Conservation (phyloP, 192 early-diverging fungal genomes). For the Phycomyces blakesleeanus region DNA sequence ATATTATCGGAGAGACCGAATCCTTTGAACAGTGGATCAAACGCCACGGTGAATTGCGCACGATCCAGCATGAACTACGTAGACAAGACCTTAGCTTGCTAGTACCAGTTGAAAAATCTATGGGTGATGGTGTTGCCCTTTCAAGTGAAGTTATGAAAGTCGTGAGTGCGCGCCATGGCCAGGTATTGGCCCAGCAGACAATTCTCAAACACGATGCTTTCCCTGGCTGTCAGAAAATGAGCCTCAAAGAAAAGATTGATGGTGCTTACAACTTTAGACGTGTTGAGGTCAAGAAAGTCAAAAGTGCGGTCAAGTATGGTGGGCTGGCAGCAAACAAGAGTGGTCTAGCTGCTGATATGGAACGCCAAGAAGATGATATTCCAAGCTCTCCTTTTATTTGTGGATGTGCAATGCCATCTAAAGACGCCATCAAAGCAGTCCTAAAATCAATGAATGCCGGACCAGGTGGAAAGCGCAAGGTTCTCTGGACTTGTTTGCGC, state of each 20-base stretch:
- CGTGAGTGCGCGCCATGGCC: conserved; percentile 45
- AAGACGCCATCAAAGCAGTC: conserved; percentile 50
- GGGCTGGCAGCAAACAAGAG: not conserved
- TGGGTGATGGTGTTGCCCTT: conserved; percentile 59
- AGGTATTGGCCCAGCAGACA: conserved; percentile 52
- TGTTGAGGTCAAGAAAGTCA: conserved; percentile 34
- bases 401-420: conserved; percentile 63
- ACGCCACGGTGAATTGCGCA: conserved; percentile 48
- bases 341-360: conserved; percentile 24
- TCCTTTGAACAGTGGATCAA: conserved; percentile 54
- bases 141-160: conserved; percentile 54
- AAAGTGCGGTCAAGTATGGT: conserved; percentile 16
- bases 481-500: conserved; percentile 60
- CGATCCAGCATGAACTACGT: conserved; percentile 44
- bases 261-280: conserved; percentile 59
- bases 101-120: conserved; percentile 41
- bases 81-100: conserved; percentile 30
- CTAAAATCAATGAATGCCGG: conserved; percentile 46
- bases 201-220: conserved; percentile 65
- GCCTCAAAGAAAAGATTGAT: conserved; percentile 54
- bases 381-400: conserved; percentile 40
- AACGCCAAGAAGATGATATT: conserved; percentile 10
- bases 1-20: conserved; percentile 26
- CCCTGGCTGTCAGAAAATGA: conserved; percentile 61
- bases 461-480: conserved; percentile 36